Conservation (phyloP, 106 monocot species). For the Phalaenopsis aphrodite region DNA sequence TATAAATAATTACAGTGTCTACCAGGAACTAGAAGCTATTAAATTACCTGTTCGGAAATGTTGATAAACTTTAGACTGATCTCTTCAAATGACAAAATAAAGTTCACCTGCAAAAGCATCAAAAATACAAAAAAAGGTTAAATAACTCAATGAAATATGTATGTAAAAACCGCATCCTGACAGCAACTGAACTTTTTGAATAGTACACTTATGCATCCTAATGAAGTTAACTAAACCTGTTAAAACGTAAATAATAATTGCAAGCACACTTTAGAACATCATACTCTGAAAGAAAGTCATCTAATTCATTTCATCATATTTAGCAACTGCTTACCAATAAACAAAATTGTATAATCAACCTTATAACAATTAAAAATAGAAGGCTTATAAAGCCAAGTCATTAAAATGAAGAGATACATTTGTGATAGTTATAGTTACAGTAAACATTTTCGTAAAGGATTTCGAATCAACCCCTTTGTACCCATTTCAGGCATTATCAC, state of each 20-base stretch:
- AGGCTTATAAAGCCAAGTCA: no score
- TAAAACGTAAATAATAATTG: neutral
- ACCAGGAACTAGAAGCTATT: neutral
- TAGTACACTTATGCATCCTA: neutral
- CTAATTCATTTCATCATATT: neutral
- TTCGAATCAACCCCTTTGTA: no score
- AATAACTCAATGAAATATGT: neutral
- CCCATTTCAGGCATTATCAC: no score
- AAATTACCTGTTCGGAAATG: constrained; percentile 74
- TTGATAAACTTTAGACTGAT: constrained; percentile 93
- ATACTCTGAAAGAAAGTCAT: neutral
- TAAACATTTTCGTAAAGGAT: no score
- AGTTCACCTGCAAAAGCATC: constrained; percentile 62
- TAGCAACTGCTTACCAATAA: neutral
- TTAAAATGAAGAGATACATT: no score
- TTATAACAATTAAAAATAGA: neutral
- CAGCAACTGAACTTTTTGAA: neutral
- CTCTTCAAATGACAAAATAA: constrained; percentile 89
- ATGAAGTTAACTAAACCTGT: neutral
- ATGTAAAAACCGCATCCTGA: neutral
- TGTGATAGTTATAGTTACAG: no score
- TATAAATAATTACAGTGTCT: neutral
- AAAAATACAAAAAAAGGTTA: constrained; percentile 1
- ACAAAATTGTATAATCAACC: neutral
- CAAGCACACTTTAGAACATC: no score